Evolutionary conservation across 345 rosid genomes (phyloP), one percentile per base, ranked within the genome.

Genomic region (Eucalyptus regnans): DNA sequence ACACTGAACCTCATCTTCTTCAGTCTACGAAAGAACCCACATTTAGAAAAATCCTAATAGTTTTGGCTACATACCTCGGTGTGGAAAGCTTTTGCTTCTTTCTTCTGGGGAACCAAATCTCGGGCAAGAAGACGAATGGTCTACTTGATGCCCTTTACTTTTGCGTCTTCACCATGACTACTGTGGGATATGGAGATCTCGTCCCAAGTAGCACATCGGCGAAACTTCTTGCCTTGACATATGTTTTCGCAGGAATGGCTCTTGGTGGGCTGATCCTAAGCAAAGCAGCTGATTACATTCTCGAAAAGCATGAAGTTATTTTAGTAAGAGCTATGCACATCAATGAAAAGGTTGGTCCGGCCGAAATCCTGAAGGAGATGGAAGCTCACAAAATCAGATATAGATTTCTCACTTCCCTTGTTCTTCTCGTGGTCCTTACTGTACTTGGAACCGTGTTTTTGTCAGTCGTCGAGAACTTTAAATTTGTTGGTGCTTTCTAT

Each of bases 101-200:
- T 93, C 88, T 93, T n/a, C 25, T 92, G n/a, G 87, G 89, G 90
- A 33, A 92, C 88, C 95, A 95, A 48, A 86, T 94, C 50, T 80
- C 88, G 25, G 96, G 96, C 23, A 89, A 91, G 90, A 94, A 95
- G 90, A 94, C 95, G 5, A 93, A 91, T 54, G 91, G 92, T n/a
- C 58, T 94, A 86, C 87, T 94, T 4, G 95, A 95, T 90, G 93
- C 95, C 16, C 48, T 94, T 33, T 94, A 95, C 91, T 93, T 95
- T 71, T 91, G 92, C 51, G 90, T 94, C 17, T 93, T 94, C 88
- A 93, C 96, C 9, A 91, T 94, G 94, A 94, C 95, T 12, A 93
- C 94, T 0, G 95, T 93, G 16, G 97, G 95, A 86, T 94, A 94
- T 85, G 96, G 97, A 4, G 96, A 94, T 89, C 92, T 94, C 41